Conservation (phyloP, 257 asterid genomes). For the Solanum pinnatisectum region DNA sequence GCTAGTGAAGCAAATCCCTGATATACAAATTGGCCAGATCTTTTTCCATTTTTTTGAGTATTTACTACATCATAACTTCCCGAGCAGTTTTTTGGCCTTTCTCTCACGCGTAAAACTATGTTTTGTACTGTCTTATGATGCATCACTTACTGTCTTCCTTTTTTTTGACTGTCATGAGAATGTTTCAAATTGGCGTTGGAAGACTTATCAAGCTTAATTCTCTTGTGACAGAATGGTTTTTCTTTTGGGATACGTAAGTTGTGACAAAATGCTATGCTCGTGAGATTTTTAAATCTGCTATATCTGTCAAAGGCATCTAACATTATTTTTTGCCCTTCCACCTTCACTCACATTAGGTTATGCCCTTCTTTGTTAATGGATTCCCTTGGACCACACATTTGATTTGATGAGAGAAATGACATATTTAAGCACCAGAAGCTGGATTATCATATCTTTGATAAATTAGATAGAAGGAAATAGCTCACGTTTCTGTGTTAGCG, state of each 20-base stretch:
- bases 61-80: not conserved
- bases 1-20: not conserved
- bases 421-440: not conserved
- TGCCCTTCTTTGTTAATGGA: not conserved
- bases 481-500: not conserved
- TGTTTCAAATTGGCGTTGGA: not conserved
- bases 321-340: not conserved
- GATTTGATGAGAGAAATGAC: not conserved
- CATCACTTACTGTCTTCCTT: not conserved
- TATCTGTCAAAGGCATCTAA: not conserved
- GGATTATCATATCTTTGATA: not conserved
- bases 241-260: not conserved
- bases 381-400: not conserved
- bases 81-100: not conserved
- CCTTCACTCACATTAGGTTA: not conserved
- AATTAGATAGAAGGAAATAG: not conserved
- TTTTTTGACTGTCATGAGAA: not conserved
- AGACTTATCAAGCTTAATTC: not conserved
- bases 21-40: not conserved
- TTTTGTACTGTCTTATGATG: not conserved
- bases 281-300: not conserved
- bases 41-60: not conserved
- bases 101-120: not conserved
- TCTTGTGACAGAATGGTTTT: not conserved
- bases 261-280: not conserved